phyloP scores from a whole-genome alignment of 2,329 filamentous ascomycete genomes.

The Exophiala bonariae region DNA sequence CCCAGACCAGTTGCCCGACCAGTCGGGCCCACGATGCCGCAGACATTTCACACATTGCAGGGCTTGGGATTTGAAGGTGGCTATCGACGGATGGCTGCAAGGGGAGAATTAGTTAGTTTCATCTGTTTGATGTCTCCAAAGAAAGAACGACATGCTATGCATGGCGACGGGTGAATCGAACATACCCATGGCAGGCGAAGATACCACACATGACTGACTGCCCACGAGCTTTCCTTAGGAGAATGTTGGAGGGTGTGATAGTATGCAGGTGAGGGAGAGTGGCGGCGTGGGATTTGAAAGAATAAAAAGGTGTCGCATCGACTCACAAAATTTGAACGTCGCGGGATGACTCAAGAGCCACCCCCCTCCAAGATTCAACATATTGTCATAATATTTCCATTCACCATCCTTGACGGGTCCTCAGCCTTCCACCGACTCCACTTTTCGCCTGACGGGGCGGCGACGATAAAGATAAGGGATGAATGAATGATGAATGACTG shows the following conservation, averaged over 20 bases:
- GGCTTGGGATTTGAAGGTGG: constrained; percentile 33
- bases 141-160: constrained; percentile 18
- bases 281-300: constrained; percentile 22
- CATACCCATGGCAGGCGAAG: constrained; percentile 89
- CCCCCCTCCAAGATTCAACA: too few relatives aligned
- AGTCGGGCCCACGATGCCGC: constrained; percentile 95
- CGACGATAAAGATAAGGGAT: not conserved
- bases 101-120: not conserved
- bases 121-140: not conserved
- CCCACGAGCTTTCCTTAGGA: constrained; percentile 25
- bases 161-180: constrained; percentile 31
- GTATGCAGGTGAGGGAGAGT: constrained; percentile 22
- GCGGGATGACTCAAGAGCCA: constrained; percentile 19
- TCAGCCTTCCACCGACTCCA: too few relatives aligned
- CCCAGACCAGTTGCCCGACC: constrained; percentile 88
- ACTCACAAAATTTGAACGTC: constrained; percentile 20
- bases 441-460: not conserved
- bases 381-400: too few relatives aligned
- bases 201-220: constrained; percentile 88
- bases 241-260: constrained; percentile 23
- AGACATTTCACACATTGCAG: constrained; percentile 60
- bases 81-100: constrained; percentile 30
- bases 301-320: constrained; percentile 19
- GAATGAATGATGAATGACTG: too few relatives aligned
- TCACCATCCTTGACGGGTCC: too few relatives aligned